A percentile compares a stretch with the other conserved stretches of the same genome.
phyloP scores from a whole-genome alignment of 805 yeast species.

The Blastobotrys americana region DNA sequence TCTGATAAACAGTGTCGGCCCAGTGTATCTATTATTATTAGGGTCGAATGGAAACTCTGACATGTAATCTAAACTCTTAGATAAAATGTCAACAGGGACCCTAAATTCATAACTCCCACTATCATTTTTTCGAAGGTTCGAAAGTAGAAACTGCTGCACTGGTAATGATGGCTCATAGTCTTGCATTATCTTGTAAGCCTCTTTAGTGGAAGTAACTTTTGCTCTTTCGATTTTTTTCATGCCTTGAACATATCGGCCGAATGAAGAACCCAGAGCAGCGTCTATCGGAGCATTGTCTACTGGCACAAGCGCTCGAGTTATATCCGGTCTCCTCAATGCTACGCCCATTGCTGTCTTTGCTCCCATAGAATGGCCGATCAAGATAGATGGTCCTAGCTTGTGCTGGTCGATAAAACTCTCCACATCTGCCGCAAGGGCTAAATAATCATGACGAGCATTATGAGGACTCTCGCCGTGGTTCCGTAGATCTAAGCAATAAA shows the following conservation, averaged over 20 bases:
- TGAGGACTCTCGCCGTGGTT: conserved; percentile 95
- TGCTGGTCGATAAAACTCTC: conserved; percentile 53
- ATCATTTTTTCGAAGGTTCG: conserved; percentile 50
- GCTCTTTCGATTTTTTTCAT: conserved; percentile 50
- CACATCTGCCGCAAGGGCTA: conserved; percentile 80
- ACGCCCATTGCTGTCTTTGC: conserved; percentile 91
- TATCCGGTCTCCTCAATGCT: conserved; percentile 56
- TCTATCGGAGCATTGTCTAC: conserved; percentile 91
- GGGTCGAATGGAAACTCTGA: conserved; percentile 73
- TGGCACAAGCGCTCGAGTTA: conserved; percentile 55
- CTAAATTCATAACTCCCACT: conserved; percentile 38
- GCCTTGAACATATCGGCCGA: conserved; percentile 59
- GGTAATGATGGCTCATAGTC: conserved; percentile 53
- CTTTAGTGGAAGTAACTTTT: conserved; percentile 44
- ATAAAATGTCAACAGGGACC: conserved; percentile 67
- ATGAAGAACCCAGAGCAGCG: conserved; percentile 48
- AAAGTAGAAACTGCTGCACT: conserved; percentile 69
- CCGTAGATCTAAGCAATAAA: conserved; percentile 54
- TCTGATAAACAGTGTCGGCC: conserved; percentile 71
- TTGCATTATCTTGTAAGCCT: conserved; percentile 58
- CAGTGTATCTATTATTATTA: conserved; percentile 46
- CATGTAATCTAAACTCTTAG: conserved; percentile 55
- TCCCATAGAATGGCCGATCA: conserved; percentile 52
- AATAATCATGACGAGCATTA: conserved; percentile 61
- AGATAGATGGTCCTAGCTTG: conserved; percentile 27